Conservation (phyloP, 2,329 filamentous ascomycete genomes). For the Apiospora marii region DNA sequence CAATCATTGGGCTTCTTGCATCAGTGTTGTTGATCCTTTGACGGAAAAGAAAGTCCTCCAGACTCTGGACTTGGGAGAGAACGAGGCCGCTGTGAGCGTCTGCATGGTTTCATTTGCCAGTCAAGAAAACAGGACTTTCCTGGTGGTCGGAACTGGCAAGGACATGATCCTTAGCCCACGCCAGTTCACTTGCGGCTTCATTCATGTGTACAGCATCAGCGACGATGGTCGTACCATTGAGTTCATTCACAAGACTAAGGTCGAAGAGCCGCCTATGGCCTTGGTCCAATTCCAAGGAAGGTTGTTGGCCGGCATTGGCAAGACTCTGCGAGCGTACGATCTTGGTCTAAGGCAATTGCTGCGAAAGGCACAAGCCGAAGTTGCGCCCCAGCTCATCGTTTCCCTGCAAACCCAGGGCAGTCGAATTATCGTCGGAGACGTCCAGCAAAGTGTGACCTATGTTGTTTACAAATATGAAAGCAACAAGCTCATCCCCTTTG, state of each 20-base stretch:
- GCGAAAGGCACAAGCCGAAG: conserved; percentile 86
- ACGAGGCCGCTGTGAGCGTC: conserved; percentile 90
- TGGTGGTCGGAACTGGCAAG: conserved; percentile 94
- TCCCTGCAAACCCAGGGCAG: conserved; percentile 89
- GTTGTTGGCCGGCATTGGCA: conserved; percentile 84
- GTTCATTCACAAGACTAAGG: conserved; percentile 95
- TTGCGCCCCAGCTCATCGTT: conserved; percentile 83
- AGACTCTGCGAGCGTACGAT: conserved; percentile 86
- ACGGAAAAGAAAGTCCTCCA: conserved; percentile 76
- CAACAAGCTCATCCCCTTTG: conserved; percentile 92
- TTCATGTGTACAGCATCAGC: conserved; percentile 91
- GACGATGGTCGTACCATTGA: conserved; percentile 88
- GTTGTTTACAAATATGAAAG: conserved; percentile 93
- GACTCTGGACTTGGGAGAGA: conserved; percentile 83
- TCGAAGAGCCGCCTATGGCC: conserved; percentile 89
- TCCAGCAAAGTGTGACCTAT: conserved; percentile 90
- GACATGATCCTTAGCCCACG: conserved; percentile 83
- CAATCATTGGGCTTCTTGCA: conserved; percentile 94
- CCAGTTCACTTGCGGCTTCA: conserved; percentile 79
- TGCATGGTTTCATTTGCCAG: conserved; percentile 86
- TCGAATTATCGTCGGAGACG: conserved; percentile 87
- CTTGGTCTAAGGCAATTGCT: conserved; percentile 92
- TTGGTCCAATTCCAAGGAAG: conserved; percentile 92
- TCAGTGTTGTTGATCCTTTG: conserved; percentile 88
- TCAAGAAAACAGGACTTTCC: conserved; percentile 86